Evolutionary conservation across 2,329 filamentous ascomycete species (phyloP).

Genomic region (Aspergillus tanneri): DNA sequence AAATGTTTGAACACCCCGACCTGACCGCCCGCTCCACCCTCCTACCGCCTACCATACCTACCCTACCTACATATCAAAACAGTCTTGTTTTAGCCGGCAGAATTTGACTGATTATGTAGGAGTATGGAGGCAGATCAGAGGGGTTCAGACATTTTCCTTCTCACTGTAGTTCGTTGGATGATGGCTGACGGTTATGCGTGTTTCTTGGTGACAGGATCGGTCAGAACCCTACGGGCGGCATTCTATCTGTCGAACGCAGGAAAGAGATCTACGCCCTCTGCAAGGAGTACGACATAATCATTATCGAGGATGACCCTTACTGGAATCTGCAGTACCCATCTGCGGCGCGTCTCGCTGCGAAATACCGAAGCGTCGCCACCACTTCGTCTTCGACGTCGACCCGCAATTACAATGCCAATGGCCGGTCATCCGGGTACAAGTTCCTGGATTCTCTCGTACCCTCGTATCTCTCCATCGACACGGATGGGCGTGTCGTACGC

Average conservation of each 20-base stretch:
- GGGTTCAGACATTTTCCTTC: background rate
- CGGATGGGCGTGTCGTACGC: constrained; percentile 81
- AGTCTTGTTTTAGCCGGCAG: too few relatives aligned
- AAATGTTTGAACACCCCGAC: too few relatives aligned
- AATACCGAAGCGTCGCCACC: constrained; percentile 30
- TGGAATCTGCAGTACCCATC: constrained; percentile 91
- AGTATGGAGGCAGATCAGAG: too few relatives aligned
- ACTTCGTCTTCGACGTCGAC: constrained; percentile 31
- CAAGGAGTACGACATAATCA: constrained; percentile 81
- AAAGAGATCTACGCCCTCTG: constrained; percentile 78
- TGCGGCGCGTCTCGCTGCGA: constrained; percentile 50
- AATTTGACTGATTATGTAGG: too few relatives aligned
- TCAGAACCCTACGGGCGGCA: constrained; percentile 81
- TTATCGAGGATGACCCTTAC: constrained; percentile 92
- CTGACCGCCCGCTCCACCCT: too few relatives aligned
- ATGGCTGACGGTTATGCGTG: constrained; percentile 9
- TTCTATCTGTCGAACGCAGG: constrained; percentile 69
- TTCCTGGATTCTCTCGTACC: constrained; percentile 83
- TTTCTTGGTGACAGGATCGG: constrained; percentile 60
- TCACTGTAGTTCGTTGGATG: background rate
- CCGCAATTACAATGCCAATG: constrained; percentile 43
- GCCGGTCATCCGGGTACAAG: constrained; percentile 63
- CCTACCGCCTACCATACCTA: too few relatives aligned
- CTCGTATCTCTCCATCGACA: constrained; percentile 77
- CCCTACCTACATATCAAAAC: too few relatives aligned